phyloP scores from a whole-genome alignment of 805 yeast genomes.

The Zygosaccharomyces bisporus region DNA sequence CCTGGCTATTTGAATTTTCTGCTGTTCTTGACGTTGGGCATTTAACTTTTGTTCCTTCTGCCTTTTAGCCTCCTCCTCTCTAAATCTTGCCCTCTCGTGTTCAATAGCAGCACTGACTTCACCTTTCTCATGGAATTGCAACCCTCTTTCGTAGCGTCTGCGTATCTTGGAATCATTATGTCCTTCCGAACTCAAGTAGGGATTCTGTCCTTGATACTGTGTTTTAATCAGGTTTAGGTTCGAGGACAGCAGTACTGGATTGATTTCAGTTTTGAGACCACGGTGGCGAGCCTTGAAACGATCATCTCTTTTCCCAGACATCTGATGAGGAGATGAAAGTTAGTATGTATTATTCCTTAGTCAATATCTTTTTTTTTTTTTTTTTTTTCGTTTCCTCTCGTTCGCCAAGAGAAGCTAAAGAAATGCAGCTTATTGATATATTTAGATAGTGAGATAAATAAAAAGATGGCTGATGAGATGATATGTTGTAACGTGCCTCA shows the following conservation, averaged over 20 bases:
- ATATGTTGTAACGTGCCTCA: neutral
- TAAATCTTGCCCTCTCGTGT: conserved; percentile 14
- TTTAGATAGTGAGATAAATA: neutral
- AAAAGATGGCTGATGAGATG: neutral
- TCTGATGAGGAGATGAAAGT: neutral
- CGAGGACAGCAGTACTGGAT: conserved; percentile 29
- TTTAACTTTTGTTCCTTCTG: conserved; percentile 30
- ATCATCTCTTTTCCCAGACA: conserved; percentile 2
- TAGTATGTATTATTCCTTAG: too few relatives aligned
- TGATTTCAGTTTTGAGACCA: conserved; percentile 33
- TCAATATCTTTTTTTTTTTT: too few relatives aligned
- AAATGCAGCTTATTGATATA: neutral
- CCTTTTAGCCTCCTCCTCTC: conserved; percentile 5
- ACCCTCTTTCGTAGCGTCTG: conserved; percentile 19
- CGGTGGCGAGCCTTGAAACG: conserved; percentile 4
- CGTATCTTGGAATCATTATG: conserved; percentile 9
- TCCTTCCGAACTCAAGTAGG: conserved; percentile 25
- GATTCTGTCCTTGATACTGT: conserved; percentile 27
- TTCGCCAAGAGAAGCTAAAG: too few relatives aligned
- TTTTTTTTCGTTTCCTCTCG: neutral
- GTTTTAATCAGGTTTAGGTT: conserved; percentile 30
- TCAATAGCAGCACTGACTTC: conserved; percentile 29
- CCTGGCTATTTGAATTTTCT: conserved; percentile 37
- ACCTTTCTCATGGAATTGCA: conserved; percentile 55
- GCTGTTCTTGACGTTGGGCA: conserved; percentile 30